Evolutionary conservation across 768 basidiomycete species (phyloP).

Genomic region (Gloeostereum incarnatum): DNA sequence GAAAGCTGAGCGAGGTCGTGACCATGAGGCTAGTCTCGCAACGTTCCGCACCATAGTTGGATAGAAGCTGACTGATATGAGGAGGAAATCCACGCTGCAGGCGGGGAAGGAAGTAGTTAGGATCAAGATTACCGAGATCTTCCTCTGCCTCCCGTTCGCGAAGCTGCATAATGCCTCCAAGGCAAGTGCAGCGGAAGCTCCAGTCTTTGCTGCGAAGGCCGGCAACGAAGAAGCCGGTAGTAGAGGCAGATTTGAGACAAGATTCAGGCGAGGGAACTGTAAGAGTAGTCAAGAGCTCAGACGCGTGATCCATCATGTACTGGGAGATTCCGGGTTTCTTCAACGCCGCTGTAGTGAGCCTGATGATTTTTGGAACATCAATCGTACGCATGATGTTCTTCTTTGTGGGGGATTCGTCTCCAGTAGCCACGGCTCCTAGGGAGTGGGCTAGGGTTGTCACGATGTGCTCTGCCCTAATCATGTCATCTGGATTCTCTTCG

Average conservation of each 20-base stretch:
- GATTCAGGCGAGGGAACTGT: too few relatives aligned
- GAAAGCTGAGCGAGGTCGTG: slow-evolving; percentile 24
- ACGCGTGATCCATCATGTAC: slow-evolving; percentile 41
- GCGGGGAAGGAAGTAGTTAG: slow-evolving; percentile 31
- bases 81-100: slow-evolving; percentile 32
- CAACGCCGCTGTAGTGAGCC: slow-evolving; percentile 29
- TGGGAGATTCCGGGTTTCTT: slow-evolving; percentile 31
- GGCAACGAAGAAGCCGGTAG: slow-evolving; percentile 44
- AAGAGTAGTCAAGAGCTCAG: slow-evolving; percentile 34
- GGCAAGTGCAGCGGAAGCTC: slow-evolving; percentile 37
- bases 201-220: slow-evolving; percentile 48
- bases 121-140: slow-evolving; percentile 40
- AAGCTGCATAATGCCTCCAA: slow-evolving; percentile 45
- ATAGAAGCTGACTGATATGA: slow-evolving; percentile 35
- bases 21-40: slow-evolving; percentile 41
- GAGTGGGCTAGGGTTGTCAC: slow-evolving; percentile 46
- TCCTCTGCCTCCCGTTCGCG: slow-evolving; percentile 30
- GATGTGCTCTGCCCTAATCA: slow-evolving; percentile 36
- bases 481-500: slow-evolving; percentile 40
- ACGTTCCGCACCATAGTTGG: slow-evolving; percentile 34
- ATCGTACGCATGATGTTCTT: slow-evolving; percentile 14
- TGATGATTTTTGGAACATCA: slow-evolving; percentile 33
- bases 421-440: slow-evolving; percentile 31
- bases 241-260: too few relatives aligned
- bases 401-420: slow-evolving; percentile 17